phyloP scores from a whole-genome alignment of 2,329 filamentous ascomycete species.

The Diaporthe sp. region DNA sequence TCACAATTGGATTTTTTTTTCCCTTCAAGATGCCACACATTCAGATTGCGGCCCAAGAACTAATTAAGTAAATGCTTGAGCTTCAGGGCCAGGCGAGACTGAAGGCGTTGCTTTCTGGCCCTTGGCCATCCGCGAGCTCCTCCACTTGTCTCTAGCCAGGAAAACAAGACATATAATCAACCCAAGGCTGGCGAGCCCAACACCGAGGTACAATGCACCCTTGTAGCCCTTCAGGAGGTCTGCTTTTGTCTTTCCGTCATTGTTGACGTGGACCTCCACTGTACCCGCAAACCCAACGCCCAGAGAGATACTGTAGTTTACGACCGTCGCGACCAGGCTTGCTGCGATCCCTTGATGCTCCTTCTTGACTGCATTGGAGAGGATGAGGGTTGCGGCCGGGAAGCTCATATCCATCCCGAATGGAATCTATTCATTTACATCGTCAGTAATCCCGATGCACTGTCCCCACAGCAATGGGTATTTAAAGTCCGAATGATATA shows the following conservation, averaged over 20 bases:
- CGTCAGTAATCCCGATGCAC: neutral
- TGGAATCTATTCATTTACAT: constrained; percentile 44
- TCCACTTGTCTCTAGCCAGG: constrained; percentile 29
- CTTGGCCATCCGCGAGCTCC: neutral
- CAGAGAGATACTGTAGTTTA: constrained; percentile 69
- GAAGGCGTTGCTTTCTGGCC: neutral
- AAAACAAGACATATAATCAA: constrained; percentile 36
- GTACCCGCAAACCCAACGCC: constrained; percentile 66
- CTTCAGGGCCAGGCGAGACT: neutral
- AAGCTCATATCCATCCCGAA: constrained; percentile 68
- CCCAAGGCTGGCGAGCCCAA: constrained; percentile 39
- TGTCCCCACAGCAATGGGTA: neutral
- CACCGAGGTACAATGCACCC: constrained; percentile 39
- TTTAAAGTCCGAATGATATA: neutral
- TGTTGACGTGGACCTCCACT: constrained; percentile 56
- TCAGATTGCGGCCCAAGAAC: neutral
- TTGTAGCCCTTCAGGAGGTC: constrained; percentile 38
- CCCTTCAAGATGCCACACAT: neutral
- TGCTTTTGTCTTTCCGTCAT: constrained; percentile 37
- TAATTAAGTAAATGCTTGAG: neutral
- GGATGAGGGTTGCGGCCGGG: constrained; percentile 61
- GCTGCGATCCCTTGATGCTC: constrained; percentile 45
- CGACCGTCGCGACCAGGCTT: constrained; percentile 64
- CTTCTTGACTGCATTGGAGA: constrained; percentile 53
- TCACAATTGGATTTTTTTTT: neutral